Evolutionary conservation across 306 rosid species (phyloP), one percentile per base, ranked within the genome.

Genomic region (Potentilla sterilis): DNA sequence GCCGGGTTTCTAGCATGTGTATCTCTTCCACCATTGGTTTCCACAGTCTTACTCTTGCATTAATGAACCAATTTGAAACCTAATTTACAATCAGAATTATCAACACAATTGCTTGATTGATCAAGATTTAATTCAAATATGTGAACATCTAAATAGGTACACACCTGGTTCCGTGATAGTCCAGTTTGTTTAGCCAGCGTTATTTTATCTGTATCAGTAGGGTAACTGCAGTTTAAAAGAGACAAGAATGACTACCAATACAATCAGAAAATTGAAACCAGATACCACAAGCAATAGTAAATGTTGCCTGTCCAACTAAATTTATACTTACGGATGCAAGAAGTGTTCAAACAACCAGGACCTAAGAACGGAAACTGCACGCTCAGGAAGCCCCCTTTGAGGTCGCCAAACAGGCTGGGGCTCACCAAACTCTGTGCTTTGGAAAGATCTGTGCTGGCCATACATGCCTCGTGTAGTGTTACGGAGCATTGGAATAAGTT

Each of bases 21-120:
- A 93, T 93, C 82, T 93, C 98, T 82, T 93, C 97, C 74, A 91
- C 98, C 98, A 93, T 89, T 49, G 98, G 98, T 76, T 93, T 93
- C 98, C 98, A 93, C 0, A 93, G 89, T 88, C 98, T 83, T 57
- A 93, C 98, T 80, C 98, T 89, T 69, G 98, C 98, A 79, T 93
- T 93, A 51, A 93, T 93, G 80, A 93, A 93, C 98, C 98, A 93
- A 81, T 93, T 93, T 7, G 98, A 93, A 22, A 93, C 96, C 98
- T 93, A 70, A 4, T 37, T 62, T 54, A 68, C 47, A 46, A 51
- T 0, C 35, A 6, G 61, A 59, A 5, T 14, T 59, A 59, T 69
- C 24, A 79, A 49, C 62, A 46, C 13, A 70, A 48, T 16, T 5
- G 37, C 34, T 37, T 48, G 75, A 70, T 19, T 70, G 2, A 37